phyloP scores from a whole-genome alignment of 1,139 yeast species.

The Saccharomycopsis hybrid region DNA sequence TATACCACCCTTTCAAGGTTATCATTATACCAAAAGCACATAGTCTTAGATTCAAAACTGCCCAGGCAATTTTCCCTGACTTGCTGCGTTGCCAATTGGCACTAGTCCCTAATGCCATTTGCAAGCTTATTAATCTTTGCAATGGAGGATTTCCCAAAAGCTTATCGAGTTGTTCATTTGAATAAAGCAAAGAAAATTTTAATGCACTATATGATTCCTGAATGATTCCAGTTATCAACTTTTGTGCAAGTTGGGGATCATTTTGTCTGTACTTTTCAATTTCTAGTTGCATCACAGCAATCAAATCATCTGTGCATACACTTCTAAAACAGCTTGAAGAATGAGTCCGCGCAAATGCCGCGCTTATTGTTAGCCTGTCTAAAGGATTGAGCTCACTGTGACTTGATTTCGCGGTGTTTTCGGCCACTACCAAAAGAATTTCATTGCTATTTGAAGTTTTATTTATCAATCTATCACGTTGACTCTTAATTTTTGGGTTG shows the following conservation, averaged over 20 bases:
- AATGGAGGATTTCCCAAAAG: constrained; percentile 67
- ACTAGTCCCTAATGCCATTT: constrained; percentile 58
- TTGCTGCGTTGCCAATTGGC: constrained; percentile 41
- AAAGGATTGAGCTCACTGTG: constrained; percentile 8
- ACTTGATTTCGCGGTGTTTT: background rate
- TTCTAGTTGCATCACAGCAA: constrained; percentile 47
- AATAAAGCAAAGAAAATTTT: constrained; percentile 60
- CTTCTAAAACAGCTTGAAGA: constrained; percentile 63
- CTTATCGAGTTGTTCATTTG: constrained; percentile 62
- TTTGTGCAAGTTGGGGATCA: constrained; percentile 27
- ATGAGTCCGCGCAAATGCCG: constrained; percentile 59
- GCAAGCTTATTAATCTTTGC: constrained; percentile 59
- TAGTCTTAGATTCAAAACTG: constrained; percentile 60
- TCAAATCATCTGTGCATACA: constrained; percentile 59
- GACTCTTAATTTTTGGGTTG: background rate
- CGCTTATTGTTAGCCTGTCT: constrained; percentile 35
- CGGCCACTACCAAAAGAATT: constrained; percentile 6
- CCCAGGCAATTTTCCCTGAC: constrained; percentile 59
- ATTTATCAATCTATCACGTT: background rate
- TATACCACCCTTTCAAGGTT: constrained; percentile 55
- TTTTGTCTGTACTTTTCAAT: constrained; percentile 30
- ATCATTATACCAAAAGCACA: constrained; percentile 72
- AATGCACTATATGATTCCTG: constrained; percentile 66
- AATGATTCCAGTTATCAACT: constrained; percentile 41
- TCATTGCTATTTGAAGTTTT: constrained; percentile 2